Base-by-base conservation (phyloP, 768 basidiomycete species). In the Hygrocybe punicea region DNA sequence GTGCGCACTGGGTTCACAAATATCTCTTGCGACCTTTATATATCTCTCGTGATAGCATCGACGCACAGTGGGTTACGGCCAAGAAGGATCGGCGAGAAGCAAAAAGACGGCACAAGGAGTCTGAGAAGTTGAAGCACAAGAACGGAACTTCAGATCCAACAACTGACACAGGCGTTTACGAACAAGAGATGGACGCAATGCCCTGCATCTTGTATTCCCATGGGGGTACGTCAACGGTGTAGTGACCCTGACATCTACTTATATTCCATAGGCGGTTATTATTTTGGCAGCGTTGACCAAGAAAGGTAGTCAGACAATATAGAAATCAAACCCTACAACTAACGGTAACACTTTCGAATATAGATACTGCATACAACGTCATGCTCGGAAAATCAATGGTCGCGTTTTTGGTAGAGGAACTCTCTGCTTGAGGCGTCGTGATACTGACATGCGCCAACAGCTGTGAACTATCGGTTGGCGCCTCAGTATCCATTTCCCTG, bases 401-500 rank as follows among this genome's bases (percentile, higher is more conserved):
- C 83, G 96, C 48, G 89, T 92, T 11, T 91, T 96, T 64, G 84
- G 86, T 85, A 64, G 40, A 79, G 65, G 19, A 16, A 24, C 25
- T 25, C 35, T 50, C 21, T 58, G 25, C 16, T 36, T 49, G n/a
- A 6, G 17, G 8, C 17, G 2, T 50, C 40, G 29, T 19, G 60
- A 49, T n/a, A 36, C 53, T 40, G 25, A 71, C 53, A 62, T 64
- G 4, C 61, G 29, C 51, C 13, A 33, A 10, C 58, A 89, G 87
- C 88, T 57, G 78, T 91, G 53, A 88, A 89, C 60, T 91, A 91
- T 65, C 82, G 89, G 37, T 82, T 95, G n/a, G 89, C 95, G 13
- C 96, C 96, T 0, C 96, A 98, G 71, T 98, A 96, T 64, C 96
- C 96, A 1, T 98, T 97, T 68, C 96, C 96, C 13, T 93, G 91